phyloP scores from a whole-genome alignment of 345 rosid species.

The Excoecaria cochinchinensis region DNA sequence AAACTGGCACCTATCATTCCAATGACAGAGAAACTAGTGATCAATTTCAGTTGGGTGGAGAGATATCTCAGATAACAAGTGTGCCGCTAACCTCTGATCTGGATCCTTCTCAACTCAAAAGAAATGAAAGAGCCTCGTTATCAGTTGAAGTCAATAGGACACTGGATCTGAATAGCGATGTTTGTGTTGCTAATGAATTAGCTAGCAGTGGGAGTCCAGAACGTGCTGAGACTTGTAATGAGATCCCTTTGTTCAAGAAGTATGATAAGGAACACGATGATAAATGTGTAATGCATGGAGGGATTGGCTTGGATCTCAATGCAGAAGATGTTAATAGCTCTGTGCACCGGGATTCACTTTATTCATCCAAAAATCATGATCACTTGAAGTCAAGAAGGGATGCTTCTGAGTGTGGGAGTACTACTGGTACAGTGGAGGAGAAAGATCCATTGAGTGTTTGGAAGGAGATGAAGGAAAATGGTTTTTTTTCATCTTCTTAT shows the following conservation, averaged over 20 bases:
- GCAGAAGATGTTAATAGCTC: slow-evolving; percentile 56
- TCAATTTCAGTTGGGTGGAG: slow-evolving; percentile 27
- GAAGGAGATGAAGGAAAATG: slow-evolving; percentile 89
- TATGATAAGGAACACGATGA: slow-evolving; percentile 17
- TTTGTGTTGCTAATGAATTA: slow-evolving; percentile 13
- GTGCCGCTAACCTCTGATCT: slow-evolving; percentile 27
- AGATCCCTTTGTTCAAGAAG: slow-evolving; percentile 28
- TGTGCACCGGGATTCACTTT: slow-evolving; percentile 35
- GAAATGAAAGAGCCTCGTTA: slow-evolving; percentile 13
- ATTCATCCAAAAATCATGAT: slow-evolving; percentile 34
- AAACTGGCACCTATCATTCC: slow-evolving; percentile 3
- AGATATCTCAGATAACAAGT: slow-evolving; percentile 37
- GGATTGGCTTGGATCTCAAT: slow-evolving; percentile 51
- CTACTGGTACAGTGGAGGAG: slow-evolving; percentile 44
- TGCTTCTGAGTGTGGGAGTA: slow-evolving; percentile 76
- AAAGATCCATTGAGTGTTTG: slow-evolving; percentile 68
- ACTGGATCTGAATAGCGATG: slow-evolving; percentile 46
- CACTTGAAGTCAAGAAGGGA: slow-evolving; percentile 29
- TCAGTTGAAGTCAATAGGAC: slow-evolving; percentile 14
- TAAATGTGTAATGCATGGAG: slow-evolving; percentile 30
- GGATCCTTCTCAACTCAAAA: slow-evolving; percentile 30
- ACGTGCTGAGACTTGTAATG: slow-evolving; percentile 24
- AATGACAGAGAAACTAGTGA: slow-evolving; percentile 22
- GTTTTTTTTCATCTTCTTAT: slow-evolving; percentile 69
- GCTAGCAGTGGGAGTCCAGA: slow-evolving; percentile 14